Percentiles rank a stretch among this genome's conserved stretches.
Conservation (phyloP, 2,329 filamentous ascomycete genomes). For the Cladophialophora exuberans region DNA sequence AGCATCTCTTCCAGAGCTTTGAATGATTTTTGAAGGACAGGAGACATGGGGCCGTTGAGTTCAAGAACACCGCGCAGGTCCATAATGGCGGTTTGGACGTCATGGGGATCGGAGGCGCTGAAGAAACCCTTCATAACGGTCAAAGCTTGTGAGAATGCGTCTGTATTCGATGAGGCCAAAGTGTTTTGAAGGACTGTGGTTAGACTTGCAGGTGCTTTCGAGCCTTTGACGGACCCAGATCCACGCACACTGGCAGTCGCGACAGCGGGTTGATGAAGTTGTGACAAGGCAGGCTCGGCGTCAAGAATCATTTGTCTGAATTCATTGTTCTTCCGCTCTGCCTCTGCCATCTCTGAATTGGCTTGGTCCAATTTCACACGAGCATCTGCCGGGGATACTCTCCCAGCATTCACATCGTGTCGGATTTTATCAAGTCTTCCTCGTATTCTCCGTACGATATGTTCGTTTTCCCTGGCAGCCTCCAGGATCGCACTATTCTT, state of each 20-base stretch:
- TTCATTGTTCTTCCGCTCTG: constrained; percentile 30
- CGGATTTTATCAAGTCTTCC: constrained; percentile 29
- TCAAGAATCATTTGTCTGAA: constrained; percentile 30
- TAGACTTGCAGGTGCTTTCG: constrained; percentile 8
- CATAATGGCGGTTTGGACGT: constrained; percentile 30
- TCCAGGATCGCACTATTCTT: constrained; percentile 29
- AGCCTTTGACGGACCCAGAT: background rate
- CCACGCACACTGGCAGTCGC: too few species aligned
- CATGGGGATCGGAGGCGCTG: constrained; percentile 29
- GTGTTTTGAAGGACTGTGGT: constrained; percentile 24
- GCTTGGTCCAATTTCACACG: constrained; percentile 29
- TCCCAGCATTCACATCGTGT: constrained; percentile 30
- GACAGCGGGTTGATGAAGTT: constrained; percentile 8
- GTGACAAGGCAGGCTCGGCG: constrained; percentile 24
- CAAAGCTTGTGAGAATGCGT: constrained; percentile 29
- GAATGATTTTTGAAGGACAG: constrained; percentile 28
- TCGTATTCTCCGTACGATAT: constrained; percentile 28
- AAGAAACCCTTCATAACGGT: constrained; percentile 31
- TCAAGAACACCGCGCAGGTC: constrained; percentile 29
- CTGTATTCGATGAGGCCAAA: constrained; percentile 20
- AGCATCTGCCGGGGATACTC: constrained; percentile 25
- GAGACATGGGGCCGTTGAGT: constrained; percentile 29
- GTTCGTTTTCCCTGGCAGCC: constrained; percentile 30
- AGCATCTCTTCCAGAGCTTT: constrained; percentile 31
- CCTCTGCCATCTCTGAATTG: constrained; percentile 31